These are phyloP conservation scores for Xerophyta viscosa DNA, from an alignment of 106 monocot species.

Conservation along the genomic window DNA sequence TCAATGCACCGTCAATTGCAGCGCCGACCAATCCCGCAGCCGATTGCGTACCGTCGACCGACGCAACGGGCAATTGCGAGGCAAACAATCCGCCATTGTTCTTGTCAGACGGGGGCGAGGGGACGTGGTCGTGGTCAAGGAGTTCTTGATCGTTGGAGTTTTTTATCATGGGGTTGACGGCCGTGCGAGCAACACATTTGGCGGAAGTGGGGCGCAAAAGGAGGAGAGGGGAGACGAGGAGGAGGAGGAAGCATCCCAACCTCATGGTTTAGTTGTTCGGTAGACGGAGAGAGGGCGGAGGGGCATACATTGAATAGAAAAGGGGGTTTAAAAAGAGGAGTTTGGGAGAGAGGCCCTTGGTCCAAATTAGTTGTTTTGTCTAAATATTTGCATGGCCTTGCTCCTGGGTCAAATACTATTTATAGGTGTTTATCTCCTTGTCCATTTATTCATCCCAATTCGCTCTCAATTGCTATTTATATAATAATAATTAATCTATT, in stretches of 20 bases:
- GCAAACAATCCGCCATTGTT: background rate
- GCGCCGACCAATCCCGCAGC: background rate
- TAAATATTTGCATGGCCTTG: too few species aligned
- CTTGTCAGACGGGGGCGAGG: background rate
- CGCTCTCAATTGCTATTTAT: too few species aligned
- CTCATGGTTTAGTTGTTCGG: conserved; percentile 5
- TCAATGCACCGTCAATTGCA: background rate
- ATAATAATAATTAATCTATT: too few species aligned
- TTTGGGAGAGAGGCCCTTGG: too few species aligned
- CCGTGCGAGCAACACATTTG: background rate
- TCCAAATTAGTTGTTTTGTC: too few species aligned
- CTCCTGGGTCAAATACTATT: too few species aligned
- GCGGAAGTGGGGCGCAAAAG: background rate
- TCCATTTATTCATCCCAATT: too few species aligned
- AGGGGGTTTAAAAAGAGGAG: background rate
- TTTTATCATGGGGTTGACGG: background rate
- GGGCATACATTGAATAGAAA: background rate
- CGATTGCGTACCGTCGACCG: too few species aligned
- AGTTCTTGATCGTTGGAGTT: background rate
- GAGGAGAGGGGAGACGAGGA: background rate
- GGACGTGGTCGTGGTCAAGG: background rate
- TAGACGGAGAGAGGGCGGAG: conserved; percentile 2
- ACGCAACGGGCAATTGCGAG: background rate
- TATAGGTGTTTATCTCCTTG: too few species aligned
- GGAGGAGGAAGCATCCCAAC: background rate